A percentile compares a stretch with the other conserved stretches of the same genome.
phyloP scores from a whole-genome alignment of 768 basidiomycete species.

The Lactifluus echinatus region DNA sequence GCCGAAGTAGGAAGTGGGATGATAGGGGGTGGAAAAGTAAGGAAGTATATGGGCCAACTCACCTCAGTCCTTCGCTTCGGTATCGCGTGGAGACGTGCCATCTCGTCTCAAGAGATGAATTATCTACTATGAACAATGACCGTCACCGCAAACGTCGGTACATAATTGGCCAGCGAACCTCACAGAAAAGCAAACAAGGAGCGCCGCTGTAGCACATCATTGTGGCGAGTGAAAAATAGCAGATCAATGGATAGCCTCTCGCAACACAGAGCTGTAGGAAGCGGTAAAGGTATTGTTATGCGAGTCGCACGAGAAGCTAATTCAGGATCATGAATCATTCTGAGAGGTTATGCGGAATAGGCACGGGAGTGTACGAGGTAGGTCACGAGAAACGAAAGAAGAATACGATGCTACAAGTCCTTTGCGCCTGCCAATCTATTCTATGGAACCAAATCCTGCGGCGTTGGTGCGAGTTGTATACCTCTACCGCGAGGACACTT shows the following conservation, averaged over 20 bases:
- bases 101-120: neutral
- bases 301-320: neutral
- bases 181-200: neutral
- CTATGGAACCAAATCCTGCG: neutral
- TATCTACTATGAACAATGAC: neutral
- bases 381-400: neutral
- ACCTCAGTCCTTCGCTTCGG: neutral
- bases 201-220: neutral
- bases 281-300: neutral
- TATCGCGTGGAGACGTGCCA: neutral
- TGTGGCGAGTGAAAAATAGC: neutral
- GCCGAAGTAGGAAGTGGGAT: neutral
- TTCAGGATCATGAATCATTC: neutral
- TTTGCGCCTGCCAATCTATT: neutral
- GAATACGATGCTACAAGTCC: neutral
- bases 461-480: neutral
- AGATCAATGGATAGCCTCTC: neutral
- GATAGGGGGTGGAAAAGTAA: neutral
- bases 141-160: neutral
- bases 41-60: neutral
- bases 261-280: neutral
- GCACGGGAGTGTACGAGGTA: neutral
- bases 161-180: neutral
- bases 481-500: neutral
- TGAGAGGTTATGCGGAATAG: neutral